phyloP scores from a whole-genome alignment of 345 rosid species.

The Salix udensis region DNA sequence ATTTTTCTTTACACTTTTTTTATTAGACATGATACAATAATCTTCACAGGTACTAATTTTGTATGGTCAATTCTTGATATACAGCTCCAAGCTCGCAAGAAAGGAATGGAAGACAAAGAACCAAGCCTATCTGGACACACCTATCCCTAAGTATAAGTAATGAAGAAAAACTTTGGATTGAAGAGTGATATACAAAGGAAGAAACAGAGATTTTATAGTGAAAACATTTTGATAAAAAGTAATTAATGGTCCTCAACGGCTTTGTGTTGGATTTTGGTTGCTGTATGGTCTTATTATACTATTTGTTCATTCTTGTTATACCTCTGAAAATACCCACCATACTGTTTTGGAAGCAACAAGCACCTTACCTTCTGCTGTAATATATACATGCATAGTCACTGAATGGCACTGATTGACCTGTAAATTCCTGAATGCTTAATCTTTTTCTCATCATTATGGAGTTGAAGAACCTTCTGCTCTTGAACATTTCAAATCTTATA shows the following conservation, averaged over 20 bases:
- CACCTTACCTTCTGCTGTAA: constrained; percentile 19
- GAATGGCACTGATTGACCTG: constrained; percentile 20
- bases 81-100: constrained; percentile 39
- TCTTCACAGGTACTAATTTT: constrained; percentile 3
- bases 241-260: constrained; percentile 16
- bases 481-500: no score
- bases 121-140: constrained; percentile 22
- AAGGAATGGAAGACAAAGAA: constrained; percentile 26
- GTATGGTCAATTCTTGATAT: constrained; percentile 12
- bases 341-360: constrained; percentile 19
- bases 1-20: neutral
- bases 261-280: constrained; percentile 23
- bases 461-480: no score
- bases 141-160: constrained; percentile 2
- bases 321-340: constrained; percentile 11
- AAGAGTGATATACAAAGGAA: constrained; percentile 19
- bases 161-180: constrained; percentile 15
- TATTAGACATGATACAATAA: no score
- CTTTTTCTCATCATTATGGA: neutral
- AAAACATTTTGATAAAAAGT: constrained; percentile 22
- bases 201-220: constrained; percentile 9
- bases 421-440: constrained; percentile 20
- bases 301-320: constrained; percentile 32
- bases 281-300: constrained; percentile 17
- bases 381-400: constrained; percentile 19